These are phyloP conservation scores for Leccinum variicolor DNA, from an alignment of 768 basidiomycete genomes.

Conservation along the genomic window DNA sequence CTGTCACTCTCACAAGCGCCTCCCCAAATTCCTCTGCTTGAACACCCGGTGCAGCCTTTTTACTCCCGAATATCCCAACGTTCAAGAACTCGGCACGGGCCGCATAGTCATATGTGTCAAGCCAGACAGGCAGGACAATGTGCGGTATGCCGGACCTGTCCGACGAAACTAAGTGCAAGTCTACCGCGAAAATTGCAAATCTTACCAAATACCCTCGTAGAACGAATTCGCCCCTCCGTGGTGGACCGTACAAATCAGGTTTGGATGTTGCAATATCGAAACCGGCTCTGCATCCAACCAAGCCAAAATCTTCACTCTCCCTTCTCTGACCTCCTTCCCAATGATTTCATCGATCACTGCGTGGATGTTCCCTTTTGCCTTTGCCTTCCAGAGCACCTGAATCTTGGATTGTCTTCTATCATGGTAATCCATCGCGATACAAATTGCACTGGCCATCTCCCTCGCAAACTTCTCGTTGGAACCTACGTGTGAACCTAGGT, in stretches of 20 bases:
- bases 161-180: not conserved
- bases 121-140: not conserved
- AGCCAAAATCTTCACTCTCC: constrained; percentile 5
- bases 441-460: constrained; percentile 5
- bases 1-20: constrained; percentile 4
- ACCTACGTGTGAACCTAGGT: constrained; percentile 3
- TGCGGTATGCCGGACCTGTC: constrained; percentile 11
- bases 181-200: not conserved
- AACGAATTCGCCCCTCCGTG: constrained; percentile 8
- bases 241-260: constrained; percentile 4
- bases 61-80: constrained; percentile 4
- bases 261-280: constrained; percentile 6
- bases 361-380: not conserved
- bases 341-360: not conserved
- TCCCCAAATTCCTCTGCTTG: constrained; percentile 4
- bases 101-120: too few species aligned
- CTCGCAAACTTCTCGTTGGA: not conserved
- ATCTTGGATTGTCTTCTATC: not conserved
- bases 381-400: constrained; percentile 31
- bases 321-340: constrained; percentile 7
- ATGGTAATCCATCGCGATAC: constrained; percentile 5
- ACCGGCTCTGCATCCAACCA: constrained; percentile 13
- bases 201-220: constrained; percentile 3
- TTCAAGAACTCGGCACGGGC: constrained; percentile 3
- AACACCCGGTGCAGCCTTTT: not conserved